These are phyloP conservation scores for Pleurotus salmoneostramineus DNA, from an alignment of 768 basidiomycete genomes.

Conservation along the genomic window DNA sequence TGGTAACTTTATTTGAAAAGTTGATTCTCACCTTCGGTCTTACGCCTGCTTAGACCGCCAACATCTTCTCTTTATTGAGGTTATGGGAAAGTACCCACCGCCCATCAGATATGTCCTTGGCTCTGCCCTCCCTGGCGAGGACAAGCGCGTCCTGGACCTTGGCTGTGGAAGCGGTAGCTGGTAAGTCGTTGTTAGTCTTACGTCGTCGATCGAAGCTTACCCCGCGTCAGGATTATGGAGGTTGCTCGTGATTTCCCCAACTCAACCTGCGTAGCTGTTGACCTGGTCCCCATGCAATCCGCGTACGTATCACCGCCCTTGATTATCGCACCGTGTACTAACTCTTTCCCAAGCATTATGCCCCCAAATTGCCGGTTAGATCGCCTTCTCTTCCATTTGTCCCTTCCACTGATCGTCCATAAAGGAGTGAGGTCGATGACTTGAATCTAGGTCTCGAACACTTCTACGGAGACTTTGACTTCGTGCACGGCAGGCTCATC, in stretches of 20 bases:
- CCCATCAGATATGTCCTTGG: constrained; percentile 55
- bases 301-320: constrained; percentile 36
- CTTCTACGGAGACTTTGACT: constrained; percentile 75
- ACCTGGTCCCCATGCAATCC: constrained; percentile 77
- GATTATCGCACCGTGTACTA: not conserved
- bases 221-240: constrained; percentile 62
- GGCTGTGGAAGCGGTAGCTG: constrained; percentile 81
- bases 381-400: constrained; percentile 1
- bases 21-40: not conserved
- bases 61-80: constrained; percentile 56
- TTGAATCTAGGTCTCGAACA: constrained; percentile 83
- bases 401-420: not conserved
- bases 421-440: constrained; percentile 79
- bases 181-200: constrained; percentile 30
- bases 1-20: constrained; percentile 32
- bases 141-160: constrained; percentile 66
- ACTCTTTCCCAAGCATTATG: constrained; percentile 43
- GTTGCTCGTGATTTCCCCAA: constrained; percentile 70
- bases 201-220: constrained; percentile 7
- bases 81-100: constrained; percentile 67
- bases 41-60: constrained; percentile 50
- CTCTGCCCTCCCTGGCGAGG: constrained; percentile 52
- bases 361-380: constrained; percentile 65
- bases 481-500: constrained; percentile 69
- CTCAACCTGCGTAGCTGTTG: constrained; percentile 67